Evolutionary conservation across 176 grass and related monocot species (phyloP), one percentile per base, ranked within the genome.

Genomic region (Triticum monococcum): DNA sequence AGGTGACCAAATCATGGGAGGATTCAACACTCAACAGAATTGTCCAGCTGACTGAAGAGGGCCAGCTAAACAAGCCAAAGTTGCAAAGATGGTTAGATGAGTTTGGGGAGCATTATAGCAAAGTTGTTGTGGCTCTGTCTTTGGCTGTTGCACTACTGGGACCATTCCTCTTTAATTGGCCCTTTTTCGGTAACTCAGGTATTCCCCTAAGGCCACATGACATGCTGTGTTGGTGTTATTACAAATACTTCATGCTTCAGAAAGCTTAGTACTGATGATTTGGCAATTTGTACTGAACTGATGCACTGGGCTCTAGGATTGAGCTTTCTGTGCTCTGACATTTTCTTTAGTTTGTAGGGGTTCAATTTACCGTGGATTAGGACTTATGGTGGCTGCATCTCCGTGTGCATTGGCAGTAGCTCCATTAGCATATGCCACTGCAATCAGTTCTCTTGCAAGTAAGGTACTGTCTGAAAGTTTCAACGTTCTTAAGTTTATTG

Each of bases 371-470:
- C 93, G 96, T 81, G 96, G 91, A 50, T 86, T 98, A 87, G 96
- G 96, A 64, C 90, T 98, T 86, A 98, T 98, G 96, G 96, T 98
- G 65, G 96, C 96, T 87, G 96, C 93, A 84, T 98, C 96, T 87
- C 96, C 96, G 0, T 98, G 96, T 88, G 96, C 96, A 80, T 82
- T 98, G 88, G 96, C 96, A 35, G 96, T 95, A 86, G 93, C 96
- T 82, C 96, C 96, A 86, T 86, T 98, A 86, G 96, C 96, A 86
- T 98, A 98, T 89, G 93, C 96, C 17, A 98, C 90, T 77, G 96
- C 96, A 62, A 98, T 98, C 86, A 98, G 96, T 88, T 93, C 96
- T 59, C 94, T 94, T 75, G 96, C 96, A 82, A 95, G 90, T 82
- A 98, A 98, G 93, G 96, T 98, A 92, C 63, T 88, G 70, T 66